These are phyloP conservation scores for Abrus precatorius DNA, from an alignment of 306 rosid genomes.

Conservation along the genomic window DNA sequence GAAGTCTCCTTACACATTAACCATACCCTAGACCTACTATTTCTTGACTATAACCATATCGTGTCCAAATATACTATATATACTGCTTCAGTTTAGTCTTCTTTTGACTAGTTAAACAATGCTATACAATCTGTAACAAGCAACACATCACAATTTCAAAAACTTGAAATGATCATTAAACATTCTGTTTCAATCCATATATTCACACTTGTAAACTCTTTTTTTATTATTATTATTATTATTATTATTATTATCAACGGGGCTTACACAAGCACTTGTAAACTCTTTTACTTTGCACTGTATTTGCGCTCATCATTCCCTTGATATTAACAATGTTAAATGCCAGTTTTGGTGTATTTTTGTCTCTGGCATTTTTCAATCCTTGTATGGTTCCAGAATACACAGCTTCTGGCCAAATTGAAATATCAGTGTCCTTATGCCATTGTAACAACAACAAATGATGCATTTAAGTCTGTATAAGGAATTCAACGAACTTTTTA, in stretches of 20 bases:
- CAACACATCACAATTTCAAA: neutral
- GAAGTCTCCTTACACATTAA: neutral
- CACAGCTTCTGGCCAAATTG: slow-evolving; percentile 6
- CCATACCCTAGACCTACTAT: slow-evolving; percentile 5
- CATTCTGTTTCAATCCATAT: neutral
- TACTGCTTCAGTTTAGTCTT: neutral
- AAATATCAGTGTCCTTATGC: slow-evolving; percentile 4
- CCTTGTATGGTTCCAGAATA: neutral
- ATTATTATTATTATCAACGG: no score
- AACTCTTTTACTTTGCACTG: neutral
- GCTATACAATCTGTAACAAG: slow-evolving; percentile 4
- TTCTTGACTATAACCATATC: neutral
- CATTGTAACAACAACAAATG: slow-evolving; percentile 9
- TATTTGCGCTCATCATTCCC: neutral
- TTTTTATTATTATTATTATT: no score
- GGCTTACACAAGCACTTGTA: neutral
- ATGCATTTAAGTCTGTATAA: neutral
- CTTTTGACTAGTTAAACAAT: neutral
- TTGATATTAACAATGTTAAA: neutral
- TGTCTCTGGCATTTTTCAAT: slow-evolving; percentile 24
- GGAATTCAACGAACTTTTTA: neutral
- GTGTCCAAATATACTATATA: slow-evolving; percentile 11
- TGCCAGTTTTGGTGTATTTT: neutral
- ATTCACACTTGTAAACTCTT: neutral
- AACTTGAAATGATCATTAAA: neutral